Evolutionary conservation across 2,329 filamentous ascomycete genomes (phyloP), one percentile per base, ranked within the genome.

Genomic region (Elsinoe fawcettii): DNA sequence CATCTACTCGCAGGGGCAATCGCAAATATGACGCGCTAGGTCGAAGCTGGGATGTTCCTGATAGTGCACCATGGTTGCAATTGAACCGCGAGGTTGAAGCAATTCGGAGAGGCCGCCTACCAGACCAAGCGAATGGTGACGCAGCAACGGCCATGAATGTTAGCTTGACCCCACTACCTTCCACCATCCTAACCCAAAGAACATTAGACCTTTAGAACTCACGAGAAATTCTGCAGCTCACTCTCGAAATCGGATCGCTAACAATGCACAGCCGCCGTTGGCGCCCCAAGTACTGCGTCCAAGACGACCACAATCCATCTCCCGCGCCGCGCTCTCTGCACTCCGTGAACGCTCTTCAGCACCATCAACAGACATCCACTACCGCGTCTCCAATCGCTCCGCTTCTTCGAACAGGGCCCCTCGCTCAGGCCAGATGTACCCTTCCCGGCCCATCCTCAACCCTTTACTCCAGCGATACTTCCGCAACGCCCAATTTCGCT

Each of bases 401-500:
- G 49, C 32, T 9, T 53, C 49, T 2, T 37, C 30, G 11, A 37
- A 30, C 25, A 30, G 49, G 32, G 49, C 49, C 16, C 49, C 49
- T 39, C 18, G 30, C 16, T 53, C 49, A 22, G 20, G 32, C 20
- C 49, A 53, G 20, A 53, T 53, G 49, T 53, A 53, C 32, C 49
- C 49, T 12, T 36, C 30, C 12, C 49, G 49, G 2, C 49, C 49
- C n/a, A 53, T 53, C 32, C 32, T 53, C n/a, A 53, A 53, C 22
- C 49, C 49, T 1, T 25, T 53, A 25, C 49, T 53, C 30, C 49
- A 53, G 49, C 49, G 32, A 5, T 39, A 53, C 34, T 53, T 53
- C 49, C 49, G 32, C 49, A 53, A 55, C 20, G 25, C 53, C 12
- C 53, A 43, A n/a, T 46, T 56, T 27, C 32, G 54, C 9, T 49